These are phyloP conservation scores for Termitomyces sp. DNA, from an alignment of 768 basidiomycete species.

Conservation along the genomic window DNA sequence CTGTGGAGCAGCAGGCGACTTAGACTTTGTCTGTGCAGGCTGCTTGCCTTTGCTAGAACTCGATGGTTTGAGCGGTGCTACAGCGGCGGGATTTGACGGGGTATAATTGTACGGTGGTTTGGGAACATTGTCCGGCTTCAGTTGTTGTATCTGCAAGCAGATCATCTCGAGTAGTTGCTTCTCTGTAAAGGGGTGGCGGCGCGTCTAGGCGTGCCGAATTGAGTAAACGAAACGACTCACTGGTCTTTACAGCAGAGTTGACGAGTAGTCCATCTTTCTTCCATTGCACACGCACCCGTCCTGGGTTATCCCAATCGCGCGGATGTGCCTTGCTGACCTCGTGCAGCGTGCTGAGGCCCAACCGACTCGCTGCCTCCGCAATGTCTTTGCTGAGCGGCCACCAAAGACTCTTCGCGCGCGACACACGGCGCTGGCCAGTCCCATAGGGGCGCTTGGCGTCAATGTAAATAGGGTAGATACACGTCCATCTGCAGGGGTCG, in stretches of 20 bases:
- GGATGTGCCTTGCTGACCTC: constrained; percentile 92
- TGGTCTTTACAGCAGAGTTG: constrained; percentile 70
- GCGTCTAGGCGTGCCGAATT: background rate
- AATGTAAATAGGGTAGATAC: constrained; percentile 95
- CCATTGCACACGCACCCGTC: constrained; percentile 90
- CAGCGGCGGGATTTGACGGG: constrained; percentile 23
- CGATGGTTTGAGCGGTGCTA: constrained; percentile 27
- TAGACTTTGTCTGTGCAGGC: constrained; percentile 40
- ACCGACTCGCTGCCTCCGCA: constrained; percentile 70
- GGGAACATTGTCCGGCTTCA: constrained; percentile 70
- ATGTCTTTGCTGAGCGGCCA: constrained; percentile 96
- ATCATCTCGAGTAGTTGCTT: constrained; percentile 77
- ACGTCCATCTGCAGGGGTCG: constrained; percentile 71
- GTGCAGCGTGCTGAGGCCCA: constrained; percentile 80
- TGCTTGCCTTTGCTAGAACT: constrained; percentile 50
- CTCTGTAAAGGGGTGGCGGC: constrained; percentile 41
- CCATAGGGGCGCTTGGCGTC: constrained; percentile 91
- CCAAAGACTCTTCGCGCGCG: constrained; percentile 79
- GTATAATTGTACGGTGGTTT: constrained; percentile 54
- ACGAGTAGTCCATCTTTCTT: constrained; percentile 73
- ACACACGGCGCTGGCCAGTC: constrained; percentile 78
- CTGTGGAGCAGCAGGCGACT: constrained; percentile 32
- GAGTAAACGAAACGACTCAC: constrained; percentile 39
- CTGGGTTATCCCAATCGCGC: constrained; percentile 97
- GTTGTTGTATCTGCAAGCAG: constrained; percentile 65